Evolutionary conservation across 139 green algal genomes (phyloP), one percentile per base, ranked within the genome.

Genomic region (Chlorella sp.): DNA sequence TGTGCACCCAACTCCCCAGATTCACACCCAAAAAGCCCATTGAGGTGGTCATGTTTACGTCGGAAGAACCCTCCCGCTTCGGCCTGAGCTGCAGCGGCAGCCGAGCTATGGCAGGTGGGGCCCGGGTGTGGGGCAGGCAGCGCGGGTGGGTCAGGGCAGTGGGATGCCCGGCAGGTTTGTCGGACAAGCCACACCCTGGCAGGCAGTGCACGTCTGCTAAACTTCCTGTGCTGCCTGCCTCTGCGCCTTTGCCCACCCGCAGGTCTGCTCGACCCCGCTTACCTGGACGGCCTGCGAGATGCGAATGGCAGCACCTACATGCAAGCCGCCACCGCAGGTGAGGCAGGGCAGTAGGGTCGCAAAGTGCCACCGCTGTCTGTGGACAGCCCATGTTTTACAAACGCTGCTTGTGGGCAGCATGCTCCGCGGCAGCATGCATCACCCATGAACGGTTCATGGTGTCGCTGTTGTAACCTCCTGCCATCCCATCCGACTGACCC

Each of bases 41-140:
- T 6, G 95, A 98, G 62, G 95, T 88, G 43, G 80, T 99, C n/a
- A 98, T 99, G 93, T 99, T 99, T 85, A 98, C 96, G 0, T 95
- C 88, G 16, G 97, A 99, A 86, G 97, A 99, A 87, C 97, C 97
- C 5, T 99, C 97, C 0, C 90, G 97, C 22, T 99, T 99, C 85
- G 95, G 89, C 1, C 88, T 99, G 34, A 91, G 88, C 80, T 99
- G 97, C 89, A 90, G 94, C 38, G 96, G 97, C 76, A 95, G 91
- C 77, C 93, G 95, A 19, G 91, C 92, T 28, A 96, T 98, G 91
- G 90, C 94, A 11, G 94, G 81, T 85, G 51, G 19, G 76, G 28
- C 14, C 9, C 38, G 1, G 43, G 73, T 32, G 34, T 68, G 26
- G 3, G 38, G 68, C 36, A n/a, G 68, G 17, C 38, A 36, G 48